Base-by-base conservation (phyloP, 176 grass and related monocot genomes). In the Bromus sterilis region DNA sequence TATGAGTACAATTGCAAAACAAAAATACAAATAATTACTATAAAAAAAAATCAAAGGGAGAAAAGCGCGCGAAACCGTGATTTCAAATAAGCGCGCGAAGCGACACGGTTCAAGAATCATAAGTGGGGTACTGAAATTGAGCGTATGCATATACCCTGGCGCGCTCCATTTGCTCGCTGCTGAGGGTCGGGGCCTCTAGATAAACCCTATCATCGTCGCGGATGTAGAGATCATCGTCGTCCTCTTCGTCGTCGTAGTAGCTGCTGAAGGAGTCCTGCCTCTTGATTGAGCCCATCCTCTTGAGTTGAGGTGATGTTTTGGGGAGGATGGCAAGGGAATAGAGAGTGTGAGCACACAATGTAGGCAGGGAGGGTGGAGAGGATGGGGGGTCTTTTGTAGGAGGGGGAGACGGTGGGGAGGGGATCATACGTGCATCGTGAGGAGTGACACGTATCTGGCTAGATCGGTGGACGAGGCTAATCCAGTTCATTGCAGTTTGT, bases 131-230 rank as follows among this genome's bases (percentile, higher is more conserved):
- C 49, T 42, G n/a, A 41, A 43, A 39, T 76, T 8, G 63, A 78
- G 61, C 20, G 44, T 36, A 25, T 2, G 4, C 3, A 30, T 32
- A 55, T 86, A 86, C 84, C 84, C 76, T 86, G 10, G 76, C 84
- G 29, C 11, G 76, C 4, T 62, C 1, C 32, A 86, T 58, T 4
- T 86, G 66, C 56, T 64, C 30, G 67, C 42, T 74, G 24, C 18
- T 31, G 66, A 86, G 76, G 43, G 84, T 80, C 23, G 67, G 84
- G 1, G 84, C 67, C 67, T 86, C 84, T 21, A 73, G 11, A n/a
- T n/a, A n/a, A 9, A 80, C 18, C 11, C 32, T 64, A 15, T 63
- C 69, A n/a, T n/a, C 21, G 7, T 62, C 14, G 0, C 4, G 6
- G 57, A 18, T 15, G 9, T 71, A 39, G 31, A 78, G 11, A 39